Conservation (phyloP, 805 yeast genomes). For the Wickerhamomyces alni region DNA sequence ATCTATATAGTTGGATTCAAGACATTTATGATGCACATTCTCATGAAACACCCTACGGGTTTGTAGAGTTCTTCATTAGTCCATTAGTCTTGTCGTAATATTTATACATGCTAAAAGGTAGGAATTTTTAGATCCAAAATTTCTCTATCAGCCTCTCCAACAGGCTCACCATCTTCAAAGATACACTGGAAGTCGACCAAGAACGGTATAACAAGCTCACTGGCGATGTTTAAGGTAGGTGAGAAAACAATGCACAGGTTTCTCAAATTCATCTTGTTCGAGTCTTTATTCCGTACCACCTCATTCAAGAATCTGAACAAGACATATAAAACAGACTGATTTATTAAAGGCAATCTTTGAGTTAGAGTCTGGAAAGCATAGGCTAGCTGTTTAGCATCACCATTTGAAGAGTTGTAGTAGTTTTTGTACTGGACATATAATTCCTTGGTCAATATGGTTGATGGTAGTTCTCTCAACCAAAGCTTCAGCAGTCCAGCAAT, state of each 20-base stretch:
- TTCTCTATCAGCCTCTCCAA: constrained; percentile 36
- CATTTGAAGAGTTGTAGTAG: constrained; percentile 26
- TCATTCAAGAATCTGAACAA: constrained; percentile 63
- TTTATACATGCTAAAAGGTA: constrained; percentile 12
- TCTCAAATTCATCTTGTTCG: constrained; percentile 78
- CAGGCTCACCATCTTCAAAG: constrained; percentile 47
- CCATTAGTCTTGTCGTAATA: no score
- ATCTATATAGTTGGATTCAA: no score
- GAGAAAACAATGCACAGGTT: constrained; percentile 79
- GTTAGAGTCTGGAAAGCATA: constrained; percentile 29
- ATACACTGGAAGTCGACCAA: constrained; percentile 58
- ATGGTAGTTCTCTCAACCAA: constrained; percentile 72
- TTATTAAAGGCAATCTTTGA: constrained; percentile 41
- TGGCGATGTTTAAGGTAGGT: constrained; percentile 68
- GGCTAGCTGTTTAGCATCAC: constrained; percentile 24
- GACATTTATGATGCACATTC: no score
- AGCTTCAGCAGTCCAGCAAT: constrained; percentile 82
- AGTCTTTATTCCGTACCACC: constrained; percentile 52
- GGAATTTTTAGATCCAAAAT: constrained; percentile 50
- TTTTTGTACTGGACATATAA: constrained; percentile 32
- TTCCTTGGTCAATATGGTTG: constrained; percentile 58
- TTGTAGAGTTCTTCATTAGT: no score
- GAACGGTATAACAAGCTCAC: constrained; percentile 51
- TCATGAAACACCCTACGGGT: no score
- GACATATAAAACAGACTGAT: constrained; percentile 54